Percentiles rank a stretch among this genome's conserved stretches.
These are phyloP conservation scores for Amphichorda felina DNA, from an alignment of 2,329 filamentous ascomycete genomes.

Conservation along the genomic window DNA sequence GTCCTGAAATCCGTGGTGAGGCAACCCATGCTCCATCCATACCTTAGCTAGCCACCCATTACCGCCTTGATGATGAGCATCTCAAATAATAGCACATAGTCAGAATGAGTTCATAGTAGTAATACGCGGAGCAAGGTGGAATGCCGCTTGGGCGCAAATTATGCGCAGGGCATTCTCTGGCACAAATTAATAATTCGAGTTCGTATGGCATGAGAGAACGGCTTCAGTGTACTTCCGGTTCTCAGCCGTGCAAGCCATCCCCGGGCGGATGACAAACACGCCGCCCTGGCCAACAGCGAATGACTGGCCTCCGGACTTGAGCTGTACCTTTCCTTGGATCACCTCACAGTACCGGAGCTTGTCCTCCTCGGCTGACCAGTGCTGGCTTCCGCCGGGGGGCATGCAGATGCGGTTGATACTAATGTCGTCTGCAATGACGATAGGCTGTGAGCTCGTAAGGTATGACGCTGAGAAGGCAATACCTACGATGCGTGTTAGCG, in stretches of 20 bases:
- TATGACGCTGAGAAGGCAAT: conserved; percentile 31
- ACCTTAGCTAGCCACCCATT: no score
- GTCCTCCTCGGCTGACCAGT: conserved; percentile 14
- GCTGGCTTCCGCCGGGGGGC: conserved; percentile 22
- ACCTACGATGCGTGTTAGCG: conserved; percentile 15
- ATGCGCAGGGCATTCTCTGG: no score
- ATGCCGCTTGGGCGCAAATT: no score
- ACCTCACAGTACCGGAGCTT: conserved; percentile 26
- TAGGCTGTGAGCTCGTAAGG: conserved; percentile 20
- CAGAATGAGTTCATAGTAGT: no score
- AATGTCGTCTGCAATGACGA: conserved; percentile 23
- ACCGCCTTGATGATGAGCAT: no score
- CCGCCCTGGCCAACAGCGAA: conserved; percentile 31
- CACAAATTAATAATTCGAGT: conserved; percentile 1
- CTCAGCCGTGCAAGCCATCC: conserved; percentile 21
- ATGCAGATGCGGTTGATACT: conserved; percentile 26
- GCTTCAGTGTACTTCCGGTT: conserved; percentile 33
- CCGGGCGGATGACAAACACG: conserved; percentile 28
- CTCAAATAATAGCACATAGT: no score
- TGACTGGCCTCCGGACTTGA: conserved; percentile 21
- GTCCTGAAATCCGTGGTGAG: no score
- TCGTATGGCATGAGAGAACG: conserved; percentile 7
- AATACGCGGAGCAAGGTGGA: no score
- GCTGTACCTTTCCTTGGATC: conserved; percentile 25
- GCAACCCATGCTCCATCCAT: no score